Evolutionary conservation across 805 yeast species (phyloP).

Genomic region (Starmerella apis): DNA sequence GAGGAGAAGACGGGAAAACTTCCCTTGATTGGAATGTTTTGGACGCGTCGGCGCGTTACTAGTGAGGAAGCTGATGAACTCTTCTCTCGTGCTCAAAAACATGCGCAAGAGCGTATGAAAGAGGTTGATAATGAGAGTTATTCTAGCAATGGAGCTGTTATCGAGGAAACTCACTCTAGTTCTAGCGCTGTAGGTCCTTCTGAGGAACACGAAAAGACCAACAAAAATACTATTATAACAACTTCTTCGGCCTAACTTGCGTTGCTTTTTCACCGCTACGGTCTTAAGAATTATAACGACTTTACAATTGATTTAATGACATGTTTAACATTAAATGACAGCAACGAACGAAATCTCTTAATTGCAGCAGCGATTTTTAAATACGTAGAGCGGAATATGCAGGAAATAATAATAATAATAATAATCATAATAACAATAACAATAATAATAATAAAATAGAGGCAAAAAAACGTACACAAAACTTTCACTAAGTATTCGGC

Average conservation of each 20-base stretch:
- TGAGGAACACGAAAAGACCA: neutral
- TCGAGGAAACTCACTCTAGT: conserved; percentile 13
- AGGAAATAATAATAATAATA: too few species aligned
- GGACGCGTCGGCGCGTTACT: conserved; percentile 34
- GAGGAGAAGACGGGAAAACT: conserved; percentile 79
- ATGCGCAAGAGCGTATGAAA: conserved; percentile 19
- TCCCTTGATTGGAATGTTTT: conserved; percentile 42
- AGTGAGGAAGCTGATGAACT: conserved; percentile 33
- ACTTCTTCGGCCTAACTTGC: neutral
- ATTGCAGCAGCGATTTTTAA: too few species aligned
- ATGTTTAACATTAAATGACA: too few species aligned
- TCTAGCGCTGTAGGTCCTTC: conserved; percentile 7
- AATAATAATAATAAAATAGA: too few species aligned
- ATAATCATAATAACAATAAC: too few species aligned
- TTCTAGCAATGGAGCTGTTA: conserved; percentile 22
- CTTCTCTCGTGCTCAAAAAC: conserved; percentile 24
- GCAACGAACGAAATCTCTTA: too few species aligned
- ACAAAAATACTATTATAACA: neutral
- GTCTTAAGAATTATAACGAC: too few species aligned
- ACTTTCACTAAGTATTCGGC: too few species aligned
- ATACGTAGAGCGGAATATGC: too few species aligned
- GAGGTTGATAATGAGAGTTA: conserved; percentile 18
- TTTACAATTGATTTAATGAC: too few species aligned
- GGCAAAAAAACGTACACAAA: too few species aligned
- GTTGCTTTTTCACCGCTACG: neutral